Base-by-base conservation (phyloP, 2,329 filamentous ascomycete species). In the Neoarthrinium moseri region DNA sequence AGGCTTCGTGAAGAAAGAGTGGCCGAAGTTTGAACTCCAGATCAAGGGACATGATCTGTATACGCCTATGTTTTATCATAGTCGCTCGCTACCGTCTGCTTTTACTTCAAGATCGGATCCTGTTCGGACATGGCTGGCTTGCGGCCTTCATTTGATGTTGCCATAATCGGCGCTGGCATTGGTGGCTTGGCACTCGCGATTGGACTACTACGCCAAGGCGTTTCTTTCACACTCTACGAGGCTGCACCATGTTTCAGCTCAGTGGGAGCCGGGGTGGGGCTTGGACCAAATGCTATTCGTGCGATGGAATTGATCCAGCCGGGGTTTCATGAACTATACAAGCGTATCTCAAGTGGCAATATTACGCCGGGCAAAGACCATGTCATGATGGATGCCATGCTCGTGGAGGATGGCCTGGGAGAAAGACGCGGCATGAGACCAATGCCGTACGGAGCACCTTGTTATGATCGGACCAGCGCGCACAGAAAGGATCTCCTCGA, bases 401-500 rank as follows among this genome's bases (percentile, higher is more conserved):
- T 63, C 17, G 61, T 66, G 6, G 59, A 70, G 43, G 59, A 66
- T 13, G 68, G 67, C 2, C 60, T 72, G 22, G 69, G 67, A 12
- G 56, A 63, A 42, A 59, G 57, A 33, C 56, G 64, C 21, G 57
- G 58, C 10, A 69, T 66, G 62, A 62, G 53, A 26, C 62, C 65
- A 3, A 66, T 60, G 10, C 57, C 58, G 10, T 62, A 67, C 41
- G 66, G 67, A 5, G 61, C 65, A 17, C 51, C 54, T 20, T 62
- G 62, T 29, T 72, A 65, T 48, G 61, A 59, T 18, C 55, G 68
- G 13, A 68, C 62, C 32, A 66, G 65, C 22, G 70, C 69, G 8
- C 70, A 73, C 50, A 55, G 70, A 24, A 68, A 61, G 42, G 65
- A 66, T 42, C 52, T 74, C 35, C 54, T 74, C 10, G 65, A 72